Conservation (phyloP, 169 alveolate species). For the Eimeria maxima region DNA sequence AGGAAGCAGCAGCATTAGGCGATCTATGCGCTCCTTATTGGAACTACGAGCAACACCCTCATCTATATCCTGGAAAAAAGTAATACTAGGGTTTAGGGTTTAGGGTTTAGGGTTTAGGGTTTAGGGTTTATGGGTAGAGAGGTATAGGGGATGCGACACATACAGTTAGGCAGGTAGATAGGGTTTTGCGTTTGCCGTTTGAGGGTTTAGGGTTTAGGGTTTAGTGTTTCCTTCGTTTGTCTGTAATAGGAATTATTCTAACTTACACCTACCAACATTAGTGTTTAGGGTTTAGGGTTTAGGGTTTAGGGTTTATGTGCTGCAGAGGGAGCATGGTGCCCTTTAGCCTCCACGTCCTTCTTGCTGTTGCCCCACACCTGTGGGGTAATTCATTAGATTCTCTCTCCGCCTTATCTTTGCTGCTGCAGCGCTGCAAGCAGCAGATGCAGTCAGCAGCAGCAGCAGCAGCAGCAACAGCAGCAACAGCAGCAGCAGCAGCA, state of each 20-base stretch:
- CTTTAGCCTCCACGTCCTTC: not conserved
- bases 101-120: conserved; percentile 32
- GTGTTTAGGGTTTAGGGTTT: conserved; percentile 32
- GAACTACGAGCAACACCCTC: no score
- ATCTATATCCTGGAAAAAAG: not conserved
- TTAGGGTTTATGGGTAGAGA: not conserved
- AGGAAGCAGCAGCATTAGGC: no score
- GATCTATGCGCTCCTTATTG: no score
- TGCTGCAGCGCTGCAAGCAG: not conserved
- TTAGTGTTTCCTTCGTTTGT: no score
- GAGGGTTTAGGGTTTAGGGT: not conserved
- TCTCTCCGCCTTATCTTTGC: not conserved
- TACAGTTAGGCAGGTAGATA: no score
- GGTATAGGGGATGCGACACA: no score
- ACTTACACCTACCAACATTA: no score
- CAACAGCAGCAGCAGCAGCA: conserved; percentile 33
- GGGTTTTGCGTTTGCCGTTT: not conserved
- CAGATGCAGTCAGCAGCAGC: no score
- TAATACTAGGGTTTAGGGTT: not conserved
- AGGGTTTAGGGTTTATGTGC: conserved; percentile 4
- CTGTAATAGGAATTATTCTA: no score
- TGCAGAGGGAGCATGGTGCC: no score
- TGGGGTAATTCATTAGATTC: not conserved
- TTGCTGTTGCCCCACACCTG: not conserved
- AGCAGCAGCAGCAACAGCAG: not conserved